Percentiles rank a stretch among this genome's conserved stretches.
Conservation (phyloP, 495 filamentous ascomycete genomes). For the Talaromyces ruber region DNA sequence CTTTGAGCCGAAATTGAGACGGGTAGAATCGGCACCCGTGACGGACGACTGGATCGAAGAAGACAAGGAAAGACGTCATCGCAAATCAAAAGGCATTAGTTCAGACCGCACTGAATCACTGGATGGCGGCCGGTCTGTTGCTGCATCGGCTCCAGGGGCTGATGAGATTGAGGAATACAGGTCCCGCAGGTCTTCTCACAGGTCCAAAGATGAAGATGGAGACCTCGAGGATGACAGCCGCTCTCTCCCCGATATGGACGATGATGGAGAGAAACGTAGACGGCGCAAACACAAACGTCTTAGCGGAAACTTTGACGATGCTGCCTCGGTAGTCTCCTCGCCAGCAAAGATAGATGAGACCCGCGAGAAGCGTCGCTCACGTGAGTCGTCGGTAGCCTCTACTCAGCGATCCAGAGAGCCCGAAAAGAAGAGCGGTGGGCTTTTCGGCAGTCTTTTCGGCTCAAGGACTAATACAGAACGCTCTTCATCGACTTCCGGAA, state of each 20-base stretch:
- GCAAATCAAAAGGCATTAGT: conserved; percentile 24
- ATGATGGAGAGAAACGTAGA: conserved; percentile 12
- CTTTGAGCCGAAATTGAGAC: not conserved
- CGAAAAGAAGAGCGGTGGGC: conserved; percentile 25
- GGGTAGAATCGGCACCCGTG: not conserved
- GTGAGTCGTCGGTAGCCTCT: not conserved
- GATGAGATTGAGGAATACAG: conserved; percentile 5
- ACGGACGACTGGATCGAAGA: conserved; percentile 10
- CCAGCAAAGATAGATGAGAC: conserved; percentile 21
- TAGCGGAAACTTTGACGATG: conserved; percentile 21
- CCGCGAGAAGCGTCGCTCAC: conserved; percentile 8
- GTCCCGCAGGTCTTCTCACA: conserved; percentile 2
- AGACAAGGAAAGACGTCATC: conserved; percentile 18
- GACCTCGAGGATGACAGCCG: conserved; percentile 1
- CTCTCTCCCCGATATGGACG: conserved; percentile 2
- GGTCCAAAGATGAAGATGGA: not conserved
- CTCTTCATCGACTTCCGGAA: conserved; percentile 24
- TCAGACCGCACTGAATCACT: conserved; percentile 10
- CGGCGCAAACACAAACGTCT: conserved; percentile 17
- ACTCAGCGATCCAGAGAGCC: conserved; percentile 19
- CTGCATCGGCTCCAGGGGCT: conserved; percentile 8
- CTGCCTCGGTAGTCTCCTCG: conserved; percentile 25
- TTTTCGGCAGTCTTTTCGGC: conserved; percentile 31
- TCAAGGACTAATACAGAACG: conserved; percentile 19
- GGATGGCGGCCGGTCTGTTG: conserved; percentile 15